phyloP scores from a whole-genome alignment of 768 basidiomycete genomes.

The Podaxis sp. region DNA sequence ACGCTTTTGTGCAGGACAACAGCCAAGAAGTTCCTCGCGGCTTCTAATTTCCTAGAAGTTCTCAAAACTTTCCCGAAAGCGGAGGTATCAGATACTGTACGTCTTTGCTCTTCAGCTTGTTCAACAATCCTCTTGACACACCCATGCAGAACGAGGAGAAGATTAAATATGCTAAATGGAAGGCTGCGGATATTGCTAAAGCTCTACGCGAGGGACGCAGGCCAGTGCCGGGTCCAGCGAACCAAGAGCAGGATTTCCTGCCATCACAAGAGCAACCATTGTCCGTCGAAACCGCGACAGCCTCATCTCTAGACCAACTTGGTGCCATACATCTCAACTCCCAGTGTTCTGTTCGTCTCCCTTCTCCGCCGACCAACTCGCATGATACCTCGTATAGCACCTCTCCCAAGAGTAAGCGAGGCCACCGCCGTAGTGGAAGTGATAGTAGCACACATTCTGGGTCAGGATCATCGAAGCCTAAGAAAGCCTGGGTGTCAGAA shows the following conservation, averaged over 20 bases:
- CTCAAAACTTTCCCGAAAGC: constrained; percentile 68
- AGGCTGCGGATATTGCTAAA: constrained; percentile 92
- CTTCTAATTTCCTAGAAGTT: constrained; percentile 91
- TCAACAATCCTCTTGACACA: neutral
- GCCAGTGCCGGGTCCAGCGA: constrained; percentile 77
- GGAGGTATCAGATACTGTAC: constrained; percentile 54
- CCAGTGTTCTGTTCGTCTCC: neutral
- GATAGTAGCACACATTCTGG: constrained; percentile 21
- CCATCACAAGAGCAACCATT: constrained; percentile 18
- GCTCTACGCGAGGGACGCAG: constrained; percentile 90
- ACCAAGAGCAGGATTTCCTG: constrained; percentile 27
- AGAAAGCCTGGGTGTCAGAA: constrained; percentile 35
- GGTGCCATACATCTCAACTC: neutral
- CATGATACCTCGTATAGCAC: constrained; percentile 10
- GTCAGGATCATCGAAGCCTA: constrained; percentile 16
- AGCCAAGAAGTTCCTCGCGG: constrained; percentile 92
- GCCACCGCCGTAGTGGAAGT: constrained; percentile 21
- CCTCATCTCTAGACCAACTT: neutral
- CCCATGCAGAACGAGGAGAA: constrained; percentile 71
- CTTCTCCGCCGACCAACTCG: neutral
- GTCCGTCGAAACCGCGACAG: neutral
- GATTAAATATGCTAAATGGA: constrained; percentile 95
- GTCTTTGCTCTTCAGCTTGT: constrained; percentile 16
- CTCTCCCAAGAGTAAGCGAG: constrained; percentile 11
- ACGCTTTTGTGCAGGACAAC: constrained; percentile 54